A percentile compares a stretch with the other conserved stretches of the same genome.
Evolutionary conservation across 371 early-diverging fungal genomes (phyloP).

Genomic region (Mucor piriformis): DNA sequence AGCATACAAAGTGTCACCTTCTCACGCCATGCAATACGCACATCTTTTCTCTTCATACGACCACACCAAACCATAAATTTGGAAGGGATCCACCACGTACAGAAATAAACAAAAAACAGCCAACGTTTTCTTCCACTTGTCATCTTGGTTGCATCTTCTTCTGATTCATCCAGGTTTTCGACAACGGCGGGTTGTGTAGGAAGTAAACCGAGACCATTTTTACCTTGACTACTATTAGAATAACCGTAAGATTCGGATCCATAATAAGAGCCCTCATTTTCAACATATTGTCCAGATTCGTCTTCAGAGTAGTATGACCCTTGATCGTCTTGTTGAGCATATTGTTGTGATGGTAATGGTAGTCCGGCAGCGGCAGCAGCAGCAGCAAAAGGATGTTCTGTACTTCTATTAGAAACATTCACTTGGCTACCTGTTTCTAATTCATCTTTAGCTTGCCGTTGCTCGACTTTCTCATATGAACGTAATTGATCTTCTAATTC

Average conservation of each 20-base stretch:
- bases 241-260: constrained; percentile 35
- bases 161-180: constrained; percentile 47
- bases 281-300: constrained; percentile 41
- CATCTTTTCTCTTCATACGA: constrained; percentile 80
- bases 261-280: constrained; percentile 27
- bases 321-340: constrained; percentile 57
- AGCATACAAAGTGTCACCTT: constrained; percentile 91
- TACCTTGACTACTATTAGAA: constrained; percentile 1
- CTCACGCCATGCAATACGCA: constrained; percentile 95
- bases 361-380: constrained; percentile 39
- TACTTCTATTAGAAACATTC: constrained; percentile 2
- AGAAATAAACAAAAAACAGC: constrained; percentile 80
- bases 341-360: constrained; percentile 32
- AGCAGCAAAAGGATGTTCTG: constrained; percentile 27
- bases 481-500: constrained; percentile 69
- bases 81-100: constrained; percentile 91
- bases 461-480: constrained; percentile 48
- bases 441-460: constrained; percentile 38
- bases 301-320: constrained; percentile 74
- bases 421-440: background rate
- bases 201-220: constrained; percentile 12
- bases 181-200: constrained; percentile 20
- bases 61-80: constrained; percentile 68
- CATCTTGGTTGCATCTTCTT: constrained; percentile 48
- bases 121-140: constrained; percentile 68